Percentiles rank a stretch among this genome's conserved stretches.
Conservation (phyloP, 192 early-diverging fungal species). For the Umbelopsis sp. region DNA sequence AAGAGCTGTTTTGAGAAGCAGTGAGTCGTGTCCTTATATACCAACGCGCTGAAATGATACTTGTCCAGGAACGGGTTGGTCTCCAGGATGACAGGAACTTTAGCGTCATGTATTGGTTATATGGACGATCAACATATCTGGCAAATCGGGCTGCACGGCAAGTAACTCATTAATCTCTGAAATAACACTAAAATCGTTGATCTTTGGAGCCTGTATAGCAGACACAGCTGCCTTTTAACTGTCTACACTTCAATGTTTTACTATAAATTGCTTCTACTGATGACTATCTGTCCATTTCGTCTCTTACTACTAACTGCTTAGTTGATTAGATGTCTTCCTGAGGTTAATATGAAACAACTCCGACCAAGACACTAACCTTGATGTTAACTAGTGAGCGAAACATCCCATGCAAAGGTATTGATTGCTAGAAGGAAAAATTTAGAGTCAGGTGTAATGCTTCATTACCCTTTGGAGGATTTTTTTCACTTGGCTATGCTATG, state of each 20-base stretch:
- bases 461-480: background rate
- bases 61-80: constrained; percentile 16
- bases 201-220: background rate
- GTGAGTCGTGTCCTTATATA: background rate
- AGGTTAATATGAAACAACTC: constrained; percentile 5
- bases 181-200: no score
- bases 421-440: background rate
- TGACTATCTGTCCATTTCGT: background rate
- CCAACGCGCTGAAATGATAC: background rate
- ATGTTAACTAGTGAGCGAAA: background rate
- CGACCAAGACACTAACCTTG: background rate
- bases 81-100: background rate
- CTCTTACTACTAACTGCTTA: background rate
- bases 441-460: constrained; percentile 2
- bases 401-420: constrained; percentile 2
- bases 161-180: background rate
- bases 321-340: background rate
- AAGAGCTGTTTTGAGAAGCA: background rate
- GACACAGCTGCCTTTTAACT: background rate
- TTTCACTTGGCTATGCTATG: background rate
- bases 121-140: constrained; percentile 14
- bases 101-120: constrained; percentile 4
- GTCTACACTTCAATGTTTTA: background rate
- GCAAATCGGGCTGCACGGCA: background rate
- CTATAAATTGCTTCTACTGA: background rate